Evolutionary conservation across 257 asterid genomes (phyloP).

Genomic region (Scutellaria baicalensis): DNA sequence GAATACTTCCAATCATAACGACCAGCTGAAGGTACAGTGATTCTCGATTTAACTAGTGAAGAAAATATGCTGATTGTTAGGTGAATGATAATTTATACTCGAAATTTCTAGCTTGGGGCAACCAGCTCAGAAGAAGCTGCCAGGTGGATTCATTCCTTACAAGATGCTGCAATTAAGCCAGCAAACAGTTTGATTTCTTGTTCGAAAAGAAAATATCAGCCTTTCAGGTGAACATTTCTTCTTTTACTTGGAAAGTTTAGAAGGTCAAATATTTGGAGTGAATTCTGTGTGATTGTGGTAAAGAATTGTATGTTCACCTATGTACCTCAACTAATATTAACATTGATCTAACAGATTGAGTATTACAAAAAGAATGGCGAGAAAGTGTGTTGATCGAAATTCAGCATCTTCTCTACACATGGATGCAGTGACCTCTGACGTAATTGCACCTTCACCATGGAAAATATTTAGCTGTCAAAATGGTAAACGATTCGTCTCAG

Average conservation of each 20-base stretch:
- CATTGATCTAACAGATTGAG: slow-evolving; percentile 42
- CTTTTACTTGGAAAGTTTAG: not conserved
- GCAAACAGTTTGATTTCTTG: slow-evolving; percentile 26
- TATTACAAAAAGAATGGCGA: slow-evolving; percentile 44
- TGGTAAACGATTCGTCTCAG: slow-evolving; percentile 32
- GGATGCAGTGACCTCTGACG: slow-evolving; percentile 68
- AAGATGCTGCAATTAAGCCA: slow-evolving; percentile 53
- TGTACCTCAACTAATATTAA: slow-evolving; percentile 4
- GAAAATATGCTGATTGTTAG: not conserved
- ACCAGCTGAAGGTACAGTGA: slow-evolving; percentile 66
- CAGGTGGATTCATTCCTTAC: slow-evolving; percentile 63
- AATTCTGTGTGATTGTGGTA: not conserved
- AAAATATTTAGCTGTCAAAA: slow-evolving; percentile 79
- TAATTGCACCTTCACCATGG: slow-evolving; percentile 85
- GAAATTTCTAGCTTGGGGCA: slow-evolving; percentile 60
- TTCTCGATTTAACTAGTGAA: not conserved
- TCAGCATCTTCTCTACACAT: slow-evolving; percentile 39
- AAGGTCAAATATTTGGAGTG: not conserved
- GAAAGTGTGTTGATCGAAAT: slow-evolving; percentile 30
- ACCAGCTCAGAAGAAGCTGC: slow-evolving; percentile 87
- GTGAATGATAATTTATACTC: slow-evolving; percentile 3
- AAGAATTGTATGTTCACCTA: not conserved
- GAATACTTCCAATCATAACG: slow-evolving; percentile 73
- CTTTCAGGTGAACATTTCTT: slow-evolving; percentile 47
- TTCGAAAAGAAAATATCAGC: slow-evolving; percentile 69